Conservation (phyloP, 2,329 filamentous ascomycete species). For the Aspergillus japonicus region DNA sequence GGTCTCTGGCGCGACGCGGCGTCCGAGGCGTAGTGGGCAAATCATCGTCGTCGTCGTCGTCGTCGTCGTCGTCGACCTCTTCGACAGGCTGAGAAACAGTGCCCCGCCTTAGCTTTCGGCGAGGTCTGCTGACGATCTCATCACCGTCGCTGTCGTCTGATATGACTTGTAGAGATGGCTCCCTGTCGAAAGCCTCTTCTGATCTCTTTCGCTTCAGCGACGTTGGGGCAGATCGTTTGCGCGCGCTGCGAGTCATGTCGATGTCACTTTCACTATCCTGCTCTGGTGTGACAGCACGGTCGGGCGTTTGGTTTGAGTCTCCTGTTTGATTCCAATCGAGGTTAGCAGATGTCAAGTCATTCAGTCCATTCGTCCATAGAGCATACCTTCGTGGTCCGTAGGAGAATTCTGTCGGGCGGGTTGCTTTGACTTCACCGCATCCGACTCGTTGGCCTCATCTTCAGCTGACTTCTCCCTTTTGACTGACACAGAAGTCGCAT, state of each 20-base stretch:
- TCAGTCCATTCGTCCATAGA: too few species aligned
- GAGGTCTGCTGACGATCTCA: slow-evolving; percentile 25
- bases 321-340: not conserved
- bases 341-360: not conserved
- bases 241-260: slow-evolving; percentile 15
- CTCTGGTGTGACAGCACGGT: not conserved
- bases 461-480: not conserved
- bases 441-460: not conserved
- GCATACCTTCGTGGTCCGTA: too few species aligned
- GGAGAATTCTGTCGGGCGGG: not conserved
- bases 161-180: not conserved
- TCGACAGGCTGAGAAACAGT: slow-evolving; percentile 25
- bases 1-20: slow-evolving; percentile 24
- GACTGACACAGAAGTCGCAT: not conserved
- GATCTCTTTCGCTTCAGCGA: slow-evolving; percentile 20
- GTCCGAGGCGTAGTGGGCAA: slow-evolving; percentile 17
- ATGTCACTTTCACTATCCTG: slow-evolving; percentile 20
- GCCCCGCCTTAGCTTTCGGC: slow-evolving; percentile 31
- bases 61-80: slow-evolving; percentile 26
- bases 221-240: slow-evolving; percentile 9
- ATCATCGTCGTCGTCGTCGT: slow-evolving; percentile 22
- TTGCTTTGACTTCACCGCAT: not conserved
- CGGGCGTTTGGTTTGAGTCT: not conserved
- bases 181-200: slow-evolving; percentile 6
- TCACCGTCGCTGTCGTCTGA: slow-evolving; percentile 30